Evolutionary conservation across 2,329 filamentous ascomycete species (phyloP).

Genomic region (Curvularia verruculosa): DNA sequence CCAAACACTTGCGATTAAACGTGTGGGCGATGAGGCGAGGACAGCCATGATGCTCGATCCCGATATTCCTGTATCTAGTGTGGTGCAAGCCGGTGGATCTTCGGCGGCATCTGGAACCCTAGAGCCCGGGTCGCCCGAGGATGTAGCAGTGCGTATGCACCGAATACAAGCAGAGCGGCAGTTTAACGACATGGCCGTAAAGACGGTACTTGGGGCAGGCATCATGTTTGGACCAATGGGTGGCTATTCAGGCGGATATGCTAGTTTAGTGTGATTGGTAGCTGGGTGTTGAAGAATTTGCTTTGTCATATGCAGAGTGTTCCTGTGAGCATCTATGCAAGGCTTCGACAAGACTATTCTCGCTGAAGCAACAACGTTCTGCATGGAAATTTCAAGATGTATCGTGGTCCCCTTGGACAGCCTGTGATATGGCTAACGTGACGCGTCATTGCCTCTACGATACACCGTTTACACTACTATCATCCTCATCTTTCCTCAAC

Average conservation of each 20-base stretch:
- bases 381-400: too few species aligned
- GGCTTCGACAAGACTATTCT: too few species aligned
- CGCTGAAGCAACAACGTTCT: too few species aligned
- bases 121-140: neutral
- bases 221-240: neutral
- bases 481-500: too few species aligned
- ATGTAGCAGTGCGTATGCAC: slow-evolving; percentile 1
- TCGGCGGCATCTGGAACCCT: neutral
- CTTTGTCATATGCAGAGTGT: too few species aligned
- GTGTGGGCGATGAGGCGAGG: slow-evolving; percentile 40
- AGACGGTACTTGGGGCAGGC: neutral
- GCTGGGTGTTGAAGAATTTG: too few species aligned
- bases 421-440: too few species aligned
- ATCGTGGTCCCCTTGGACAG: too few species aligned
- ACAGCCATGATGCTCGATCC: slow-evolving; percentile 9
- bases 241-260: neutral
- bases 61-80: neutral
- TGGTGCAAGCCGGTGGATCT: neutral
- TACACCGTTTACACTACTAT: too few species aligned
- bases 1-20: slow-evolving; percentile 32
- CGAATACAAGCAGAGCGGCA: neutral
- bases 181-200: neutral
- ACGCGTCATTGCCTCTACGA: too few species aligned
- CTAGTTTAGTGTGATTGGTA: neutral
- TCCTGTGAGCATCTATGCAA: too few species aligned